A percentile compares a stretch with the other conserved stretches of the same genome.
Conservation (phyloP, 2,329 filamentous ascomycete species). For the Colletotrichum aenigma region DNA sequence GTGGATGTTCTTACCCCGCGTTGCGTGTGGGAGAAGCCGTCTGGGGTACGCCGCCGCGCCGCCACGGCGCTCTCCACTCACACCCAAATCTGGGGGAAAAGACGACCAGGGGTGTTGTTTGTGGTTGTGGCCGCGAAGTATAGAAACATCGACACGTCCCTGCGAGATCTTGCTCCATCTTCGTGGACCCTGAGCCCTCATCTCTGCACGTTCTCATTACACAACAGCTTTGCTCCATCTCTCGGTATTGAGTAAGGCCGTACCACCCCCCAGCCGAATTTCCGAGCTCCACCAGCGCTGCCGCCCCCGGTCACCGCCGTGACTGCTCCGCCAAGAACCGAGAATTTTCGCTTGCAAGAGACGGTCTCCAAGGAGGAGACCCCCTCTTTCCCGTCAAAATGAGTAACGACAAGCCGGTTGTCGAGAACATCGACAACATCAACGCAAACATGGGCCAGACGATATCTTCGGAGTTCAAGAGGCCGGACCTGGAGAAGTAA, state of each 20-base stretch:
- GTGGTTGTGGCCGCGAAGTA: not conserved
- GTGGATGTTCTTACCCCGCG: constrained; percentile 15
- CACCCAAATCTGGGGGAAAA: not conserved
- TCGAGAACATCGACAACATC: constrained; percentile 9
- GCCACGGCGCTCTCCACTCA: not conserved
- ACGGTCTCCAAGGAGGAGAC: not conserved
- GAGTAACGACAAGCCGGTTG: not conserved
- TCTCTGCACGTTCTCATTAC: not conserved
- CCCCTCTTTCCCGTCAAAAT: not conserved
- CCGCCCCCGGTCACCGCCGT: not conserved
- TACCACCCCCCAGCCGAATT: not conserved
- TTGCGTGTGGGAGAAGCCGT: not conserved
- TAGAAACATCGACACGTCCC: not conserved
- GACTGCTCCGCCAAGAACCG: not conserved
- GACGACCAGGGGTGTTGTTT: not conserved
- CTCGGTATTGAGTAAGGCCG: not conserved
- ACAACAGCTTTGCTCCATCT: not conserved
- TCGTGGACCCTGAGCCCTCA: not conserved
- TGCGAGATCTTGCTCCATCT: not conserved
- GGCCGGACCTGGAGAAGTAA: constrained; percentile 1
- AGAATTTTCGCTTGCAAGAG: not conserved
- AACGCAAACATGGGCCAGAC: not conserved
- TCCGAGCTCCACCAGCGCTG: not conserved
- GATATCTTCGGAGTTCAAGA: not conserved
- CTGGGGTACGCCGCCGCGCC: constrained; percentile 1